Evolutionary conservation across 345 rosid species (phyloP).

Genomic region (Brassica cretica): DNA sequence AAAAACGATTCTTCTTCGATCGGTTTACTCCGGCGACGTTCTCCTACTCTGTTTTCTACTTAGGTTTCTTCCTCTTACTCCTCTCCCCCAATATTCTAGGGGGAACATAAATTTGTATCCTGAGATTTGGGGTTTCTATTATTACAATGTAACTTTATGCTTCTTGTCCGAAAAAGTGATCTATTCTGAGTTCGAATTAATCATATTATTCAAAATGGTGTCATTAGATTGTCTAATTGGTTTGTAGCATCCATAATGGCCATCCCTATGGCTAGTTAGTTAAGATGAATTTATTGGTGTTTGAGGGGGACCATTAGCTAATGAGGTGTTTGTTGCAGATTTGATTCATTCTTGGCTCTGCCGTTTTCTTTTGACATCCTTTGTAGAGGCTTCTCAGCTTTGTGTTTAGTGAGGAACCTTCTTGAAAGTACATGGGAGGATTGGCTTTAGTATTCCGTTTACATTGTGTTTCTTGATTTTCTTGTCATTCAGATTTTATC

Average conservation of each 20-base stretch:
- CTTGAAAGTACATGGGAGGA: conserved; percentile 23
- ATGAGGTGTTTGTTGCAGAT: neutral
- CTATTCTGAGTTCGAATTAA: neutral
- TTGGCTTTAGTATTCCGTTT: conserved; percentile 11
- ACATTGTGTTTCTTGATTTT: conserved; percentile 9
- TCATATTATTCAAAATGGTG: neutral
- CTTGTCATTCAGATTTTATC: neutral
- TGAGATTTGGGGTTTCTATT: neutral
- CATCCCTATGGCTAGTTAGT: neutral
- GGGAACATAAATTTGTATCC: neutral
- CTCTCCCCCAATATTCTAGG: neutral
- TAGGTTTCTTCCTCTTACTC: conserved; percentile 16
- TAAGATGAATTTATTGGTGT: neutral
- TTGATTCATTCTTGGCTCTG: neutral
- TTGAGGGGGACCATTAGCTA: conserved; percentile 5
- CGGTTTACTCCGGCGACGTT: neutral
- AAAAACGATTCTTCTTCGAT: neutral
- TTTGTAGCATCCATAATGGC: neutral
- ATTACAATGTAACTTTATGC: neutral
- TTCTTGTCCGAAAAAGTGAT: neutral
- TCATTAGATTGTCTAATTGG: neutral
- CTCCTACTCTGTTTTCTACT: neutral
- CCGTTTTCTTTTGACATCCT: too few relatives aligned
- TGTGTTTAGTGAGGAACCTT: conserved; percentile 12
- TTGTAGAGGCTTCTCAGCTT: too few relatives aligned